Evolutionary conservation across 805 yeast species (phyloP), one percentile per base, ranked within the genome.

Genomic region (Kregervanrija delftensis): DNA sequence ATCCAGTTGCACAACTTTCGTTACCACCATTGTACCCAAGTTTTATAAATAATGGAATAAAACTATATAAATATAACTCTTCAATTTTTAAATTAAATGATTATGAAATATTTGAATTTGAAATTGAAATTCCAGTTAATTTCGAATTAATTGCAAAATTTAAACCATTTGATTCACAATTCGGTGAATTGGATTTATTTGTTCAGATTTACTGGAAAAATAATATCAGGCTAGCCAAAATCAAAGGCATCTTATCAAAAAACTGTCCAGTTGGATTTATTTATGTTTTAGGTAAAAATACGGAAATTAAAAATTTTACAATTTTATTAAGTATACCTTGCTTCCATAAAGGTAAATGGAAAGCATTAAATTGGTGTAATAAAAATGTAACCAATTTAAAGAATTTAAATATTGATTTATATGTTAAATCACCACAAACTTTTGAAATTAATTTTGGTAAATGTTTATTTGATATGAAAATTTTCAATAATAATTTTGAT

Each of bases 21-120:
- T 68, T 91, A 40, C 99, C 99, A 0, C 75, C 95, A 30, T 77
- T 83, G n/a, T 86, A 88, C 57, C 90, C 96, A 0, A 83, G 87
- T 0, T 88, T 83, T 55, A 78, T 83, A 61, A 69, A 67, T 35
- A 76, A 79, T 57, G 69, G 72, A 2, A 60, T 91, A 36, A 69
- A 71, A 47, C 72, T 89, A 43, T 66, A 74, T 47, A 82, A 80
- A 59, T 91, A 77, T 66, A 86, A 87, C 61, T 82, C 86, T 48
- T 86, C 95, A 0, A 64, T 87, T 48, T 77, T 90, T 3, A 76
- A 83, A 48, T 65, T 91, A 52, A 69, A 74, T 40, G 95, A 88
- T 58, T 72, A 76, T 39, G 97, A 93, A 57, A 66, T 86, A 22
- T 81, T 80, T 47, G 97, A 93, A 61, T 70, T 89, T 48, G 90